Evolutionary conservation across 768 basidiomycete species (phyloP).

Genomic region (Dioszegia aurantiaca): DNA sequence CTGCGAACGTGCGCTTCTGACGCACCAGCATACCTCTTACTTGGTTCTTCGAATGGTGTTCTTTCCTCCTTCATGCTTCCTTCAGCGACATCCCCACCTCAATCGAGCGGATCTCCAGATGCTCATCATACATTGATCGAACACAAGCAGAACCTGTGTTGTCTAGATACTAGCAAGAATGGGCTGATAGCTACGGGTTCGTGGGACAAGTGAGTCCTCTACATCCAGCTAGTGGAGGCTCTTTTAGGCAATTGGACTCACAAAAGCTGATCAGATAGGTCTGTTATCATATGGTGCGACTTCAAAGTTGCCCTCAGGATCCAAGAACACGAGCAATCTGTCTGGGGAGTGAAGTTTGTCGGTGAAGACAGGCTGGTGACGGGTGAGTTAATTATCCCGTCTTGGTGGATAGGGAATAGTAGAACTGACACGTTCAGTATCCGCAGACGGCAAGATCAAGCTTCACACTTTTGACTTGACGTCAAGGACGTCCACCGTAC

Average conservation of each 20-base stretch:
- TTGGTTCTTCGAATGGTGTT: slow-evolving; percentile 84
- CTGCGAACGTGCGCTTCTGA: no score
- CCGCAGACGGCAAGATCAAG: slow-evolving; percentile 92
- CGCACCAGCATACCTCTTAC: slow-evolving; percentile 70
- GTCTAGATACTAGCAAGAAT: slow-evolving; percentile 66
- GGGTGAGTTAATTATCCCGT: slow-evolving; percentile 56
- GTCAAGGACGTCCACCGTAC: slow-evolving; percentile 55
- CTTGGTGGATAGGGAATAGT: neutral
- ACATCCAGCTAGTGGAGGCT: no score
- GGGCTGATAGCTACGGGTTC: slow-evolving; percentile 87
- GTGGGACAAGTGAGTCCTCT: slow-evolving; percentile 77
- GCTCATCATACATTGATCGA: slow-evolving; percentile 81
- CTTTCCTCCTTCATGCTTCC: slow-evolving; percentile 66
- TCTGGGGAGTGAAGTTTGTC: slow-evolving; percentile 85
- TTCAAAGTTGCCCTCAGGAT: slow-evolving; percentile 71
- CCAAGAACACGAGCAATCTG: slow-evolving; percentile 81
- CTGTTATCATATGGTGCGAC: slow-evolving; percentile 89
- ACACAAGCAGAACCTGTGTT: slow-evolving; percentile 85
- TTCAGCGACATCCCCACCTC: slow-evolving; percentile 55
- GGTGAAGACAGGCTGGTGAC: slow-evolving; percentile 75
- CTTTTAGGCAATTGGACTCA: neutral
- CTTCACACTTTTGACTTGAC: slow-evolving; percentile 68
- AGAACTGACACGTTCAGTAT: slow-evolving; percentile 58
- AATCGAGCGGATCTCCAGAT: slow-evolving; percentile 62
- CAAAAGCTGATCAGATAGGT: slow-evolving; percentile 58